These are phyloP conservation scores for Claviceps maximensis DNA, from an alignment of 2,329 filamentous ascomycete species.

Conservation along the genomic window DNA sequence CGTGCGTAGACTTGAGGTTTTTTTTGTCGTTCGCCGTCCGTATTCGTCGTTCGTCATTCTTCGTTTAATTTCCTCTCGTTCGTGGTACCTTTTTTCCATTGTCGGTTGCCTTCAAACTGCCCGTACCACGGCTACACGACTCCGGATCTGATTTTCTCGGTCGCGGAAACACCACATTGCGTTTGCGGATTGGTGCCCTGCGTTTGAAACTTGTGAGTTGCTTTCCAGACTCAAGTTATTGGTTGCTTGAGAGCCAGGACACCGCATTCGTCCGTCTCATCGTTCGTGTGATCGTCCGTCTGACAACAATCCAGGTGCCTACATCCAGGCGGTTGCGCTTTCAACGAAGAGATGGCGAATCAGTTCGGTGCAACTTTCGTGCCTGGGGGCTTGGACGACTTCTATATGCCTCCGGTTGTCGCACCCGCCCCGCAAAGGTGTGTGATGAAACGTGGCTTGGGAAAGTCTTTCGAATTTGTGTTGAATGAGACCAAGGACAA, in stretches of 20 bases:
- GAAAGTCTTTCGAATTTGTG: background rate
- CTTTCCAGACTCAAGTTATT: background rate
- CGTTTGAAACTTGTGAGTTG: background rate
- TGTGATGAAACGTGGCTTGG: constrained; percentile 12
- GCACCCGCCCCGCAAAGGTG: constrained; percentile 46
- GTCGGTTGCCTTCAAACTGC: too few species aligned
- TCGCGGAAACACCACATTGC: background rate
- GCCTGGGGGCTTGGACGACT: constrained; percentile 44
- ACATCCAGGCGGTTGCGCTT: constrained; percentile 8
- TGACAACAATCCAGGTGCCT: background rate
- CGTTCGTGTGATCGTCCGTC: too few species aligned
- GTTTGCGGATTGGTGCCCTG: background rate
- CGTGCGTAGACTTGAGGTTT: background rate
- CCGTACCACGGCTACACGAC: background rate
- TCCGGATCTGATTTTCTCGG: background rate
- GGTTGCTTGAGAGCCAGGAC: background rate
- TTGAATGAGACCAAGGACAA: background rate
- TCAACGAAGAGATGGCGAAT: constrained; percentile 13
- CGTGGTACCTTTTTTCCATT: too few species aligned
- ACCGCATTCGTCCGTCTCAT: background rate
- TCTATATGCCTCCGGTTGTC: constrained; percentile 47
- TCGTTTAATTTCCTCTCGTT: too few species aligned
- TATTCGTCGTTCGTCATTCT: too few species aligned
- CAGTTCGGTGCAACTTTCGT: constrained; percentile 43
- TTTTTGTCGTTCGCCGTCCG: background rate